Conservation (phyloP, 1,284 basidiomycete species). For the Malassezia dermatis region DNA sequence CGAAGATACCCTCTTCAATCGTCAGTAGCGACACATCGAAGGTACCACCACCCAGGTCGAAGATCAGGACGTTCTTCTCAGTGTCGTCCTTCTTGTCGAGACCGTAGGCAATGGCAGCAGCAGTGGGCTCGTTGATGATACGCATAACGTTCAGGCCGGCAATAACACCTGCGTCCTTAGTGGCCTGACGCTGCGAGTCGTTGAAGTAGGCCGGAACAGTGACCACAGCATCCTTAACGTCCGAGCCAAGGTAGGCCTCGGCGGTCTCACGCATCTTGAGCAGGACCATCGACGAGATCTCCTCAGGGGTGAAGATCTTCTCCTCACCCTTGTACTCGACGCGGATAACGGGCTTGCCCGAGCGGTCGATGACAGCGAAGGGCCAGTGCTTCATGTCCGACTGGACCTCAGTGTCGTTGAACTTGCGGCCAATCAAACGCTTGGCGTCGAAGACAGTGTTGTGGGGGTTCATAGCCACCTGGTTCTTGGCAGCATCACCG, state of each 20-base stretch:
- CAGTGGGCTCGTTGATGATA: conserved; percentile 93
- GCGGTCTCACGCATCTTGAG: conserved; percentile 97
- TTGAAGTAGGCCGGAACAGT: conserved; percentile 92
- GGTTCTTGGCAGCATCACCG: conserved; percentile 86
- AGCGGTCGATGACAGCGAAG: conserved; percentile 73
- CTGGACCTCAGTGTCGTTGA: conserved; percentile 76
- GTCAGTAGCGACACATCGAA: conserved; percentile 97
- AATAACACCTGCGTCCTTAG: conserved; percentile 85
- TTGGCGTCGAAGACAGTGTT: conserved; percentile 69
- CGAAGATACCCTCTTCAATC: conserved; percentile 97
- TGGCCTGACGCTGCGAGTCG: conserved; percentile 89
- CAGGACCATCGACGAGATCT: conserved; percentile 94
- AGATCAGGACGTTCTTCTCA: conserved; percentile 89
- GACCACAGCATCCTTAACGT: conserved; percentile 77
- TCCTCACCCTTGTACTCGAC: conserved; percentile 82
- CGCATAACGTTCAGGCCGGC: conserved; percentile 83
- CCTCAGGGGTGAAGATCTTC: conserved; percentile 89
- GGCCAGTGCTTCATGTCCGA: conserved; percentile 90
- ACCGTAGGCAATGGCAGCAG: conserved; percentile 88
- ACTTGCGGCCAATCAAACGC: conserved; percentile 79
- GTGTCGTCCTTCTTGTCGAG: conserved; percentile 71
- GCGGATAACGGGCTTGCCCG: conserved; percentile 73
- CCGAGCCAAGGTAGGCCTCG: conserved; percentile 81
- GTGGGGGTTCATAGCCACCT: conserved; percentile 58
- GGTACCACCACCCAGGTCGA: conserved; percentile 96